These are phyloP conservation scores for Puccinia horiana DNA, from an alignment of 1,284 basidiomycete species.

Conservation along the genomic window DNA sequence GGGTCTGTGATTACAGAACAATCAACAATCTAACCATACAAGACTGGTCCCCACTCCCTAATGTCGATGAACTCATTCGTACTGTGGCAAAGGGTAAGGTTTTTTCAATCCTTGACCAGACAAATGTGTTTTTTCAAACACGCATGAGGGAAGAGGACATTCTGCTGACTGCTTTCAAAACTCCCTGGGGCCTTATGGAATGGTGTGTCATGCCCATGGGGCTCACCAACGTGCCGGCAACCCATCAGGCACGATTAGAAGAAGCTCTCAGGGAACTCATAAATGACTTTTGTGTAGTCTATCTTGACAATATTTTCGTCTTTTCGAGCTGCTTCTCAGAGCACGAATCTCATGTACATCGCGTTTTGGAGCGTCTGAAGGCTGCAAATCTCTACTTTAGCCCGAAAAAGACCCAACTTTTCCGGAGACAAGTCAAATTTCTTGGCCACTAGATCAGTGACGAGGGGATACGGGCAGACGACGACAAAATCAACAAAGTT, in stretches of 20 bases:
- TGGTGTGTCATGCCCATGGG: conserved; percentile 61
- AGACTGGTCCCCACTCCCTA: not conserved
- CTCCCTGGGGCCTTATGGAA: conserved; percentile 59
- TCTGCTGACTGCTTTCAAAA: conserved; percentile 58
- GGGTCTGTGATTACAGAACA: no score
- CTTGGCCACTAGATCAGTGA: conserved; percentile 5
- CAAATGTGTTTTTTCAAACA: conserved; percentile 62
- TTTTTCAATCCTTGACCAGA: conserved; percentile 52
- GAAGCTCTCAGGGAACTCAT: conserved; percentile 52
- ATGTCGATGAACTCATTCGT: not conserved
- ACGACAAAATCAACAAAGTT: not conserved
- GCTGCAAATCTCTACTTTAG: conserved; percentile 10
- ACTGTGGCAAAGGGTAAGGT: not conserved
- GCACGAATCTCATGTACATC: not conserved
- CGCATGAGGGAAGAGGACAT: conserved; percentile 59
- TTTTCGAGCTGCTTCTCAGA: not conserved
- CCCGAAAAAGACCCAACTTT: no score
- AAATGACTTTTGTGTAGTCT: conserved; percentile 55
- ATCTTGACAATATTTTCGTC: conserved; percentile 48
- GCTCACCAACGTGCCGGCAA: conserved; percentile 60
- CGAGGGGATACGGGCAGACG: not conserved
- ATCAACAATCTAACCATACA: not conserved
- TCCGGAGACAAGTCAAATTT: not conserved
- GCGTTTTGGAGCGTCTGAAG: not conserved
- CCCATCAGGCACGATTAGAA: conserved; percentile 45